Conservation (phyloP, 1,284 basidiomycete genomes). For the Cryptococcus amylolentus region DNA sequence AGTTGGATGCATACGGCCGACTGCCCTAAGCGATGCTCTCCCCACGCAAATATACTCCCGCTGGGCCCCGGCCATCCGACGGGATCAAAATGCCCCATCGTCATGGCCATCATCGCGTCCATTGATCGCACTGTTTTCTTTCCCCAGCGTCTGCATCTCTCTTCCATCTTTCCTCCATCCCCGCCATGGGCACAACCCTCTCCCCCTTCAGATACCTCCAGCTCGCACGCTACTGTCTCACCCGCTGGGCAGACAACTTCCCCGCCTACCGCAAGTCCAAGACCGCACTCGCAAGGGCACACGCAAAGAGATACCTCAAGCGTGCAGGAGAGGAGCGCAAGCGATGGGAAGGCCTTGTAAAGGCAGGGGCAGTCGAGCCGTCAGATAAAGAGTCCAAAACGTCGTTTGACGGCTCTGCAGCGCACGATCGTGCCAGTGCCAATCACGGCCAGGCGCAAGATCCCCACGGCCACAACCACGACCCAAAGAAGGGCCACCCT, state of each 20-base stretch:
- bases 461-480: neutral
- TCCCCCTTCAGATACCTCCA: conserved; percentile 44
- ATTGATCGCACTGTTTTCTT: neutral
- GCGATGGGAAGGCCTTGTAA: no score
- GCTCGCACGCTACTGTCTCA: conserved; percentile 37
- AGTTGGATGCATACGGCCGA: no score
- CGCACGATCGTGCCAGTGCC: neutral
- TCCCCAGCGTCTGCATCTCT: neutral
- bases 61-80: neutral
- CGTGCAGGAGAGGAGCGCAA: neutral
- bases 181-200: conserved; percentile 33
- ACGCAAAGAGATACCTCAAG: neutral
- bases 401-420: neutral
- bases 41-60: neutral
- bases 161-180: conserved; percentile 1
- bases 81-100: neutral
- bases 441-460: neutral
- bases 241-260: conserved; percentile 37
- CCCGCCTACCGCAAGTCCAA: conserved; percentile 23
- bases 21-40: no score
- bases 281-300: conserved; percentile 2
- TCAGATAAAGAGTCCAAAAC: neutral
- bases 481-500: neutral
- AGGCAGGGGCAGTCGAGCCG: no score
- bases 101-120: neutral